phyloP scores from a whole-genome alignment of 176 grass and related monocot species.

The Aegilops tauschii region DNA sequence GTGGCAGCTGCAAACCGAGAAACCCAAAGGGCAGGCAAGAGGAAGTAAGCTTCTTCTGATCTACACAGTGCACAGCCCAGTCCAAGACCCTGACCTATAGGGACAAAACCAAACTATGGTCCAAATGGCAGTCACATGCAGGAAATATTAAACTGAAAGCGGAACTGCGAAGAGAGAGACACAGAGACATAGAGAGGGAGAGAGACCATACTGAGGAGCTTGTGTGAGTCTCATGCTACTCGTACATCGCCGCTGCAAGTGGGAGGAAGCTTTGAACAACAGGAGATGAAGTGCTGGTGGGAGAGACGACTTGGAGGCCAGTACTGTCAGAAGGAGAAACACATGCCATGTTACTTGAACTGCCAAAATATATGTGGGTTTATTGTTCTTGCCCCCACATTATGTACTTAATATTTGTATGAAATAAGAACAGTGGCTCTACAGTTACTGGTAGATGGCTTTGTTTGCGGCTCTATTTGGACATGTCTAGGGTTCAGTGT shows the following conservation, averaged over 20 bases:
- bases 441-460: slow-evolving; percentile 33
- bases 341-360: slow-evolving; percentile 60
- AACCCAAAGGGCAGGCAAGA: slow-evolving; percentile 19
- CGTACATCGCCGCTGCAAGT: slow-evolving; percentile 36
- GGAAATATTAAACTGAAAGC: slow-evolving; percentile 1
- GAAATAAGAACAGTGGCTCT: slow-evolving; percentile 16
- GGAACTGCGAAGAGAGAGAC: not conserved
- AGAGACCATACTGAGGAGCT: slow-evolving; percentile 13
- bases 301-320: slow-evolving; percentile 37
- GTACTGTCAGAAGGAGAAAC: slow-evolving; percentile 60
- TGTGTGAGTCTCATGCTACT: slow-evolving; percentile 15
- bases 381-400: slow-evolving; percentile 27
- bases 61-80: slow-evolving; percentile 12
- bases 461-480: slow-evolving; percentile 17
- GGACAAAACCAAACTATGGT: slow-evolving; percentile 38
- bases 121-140: slow-evolving; percentile 27
- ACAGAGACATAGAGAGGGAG: not conserved
- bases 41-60: slow-evolving; percentile 21
- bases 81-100: slow-evolving; percentile 20
- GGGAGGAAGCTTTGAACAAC: slow-evolving; percentile 43
- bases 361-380: slow-evolving; percentile 40
- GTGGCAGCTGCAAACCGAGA: slow-evolving; percentile 33
- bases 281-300: slow-evolving; percentile 34
- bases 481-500: slow-evolving; percentile 40
- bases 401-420: slow-evolving; percentile 22